Base-by-base conservation (phyloP, 805 yeast genomes). In the Candida koratica region DNA sequence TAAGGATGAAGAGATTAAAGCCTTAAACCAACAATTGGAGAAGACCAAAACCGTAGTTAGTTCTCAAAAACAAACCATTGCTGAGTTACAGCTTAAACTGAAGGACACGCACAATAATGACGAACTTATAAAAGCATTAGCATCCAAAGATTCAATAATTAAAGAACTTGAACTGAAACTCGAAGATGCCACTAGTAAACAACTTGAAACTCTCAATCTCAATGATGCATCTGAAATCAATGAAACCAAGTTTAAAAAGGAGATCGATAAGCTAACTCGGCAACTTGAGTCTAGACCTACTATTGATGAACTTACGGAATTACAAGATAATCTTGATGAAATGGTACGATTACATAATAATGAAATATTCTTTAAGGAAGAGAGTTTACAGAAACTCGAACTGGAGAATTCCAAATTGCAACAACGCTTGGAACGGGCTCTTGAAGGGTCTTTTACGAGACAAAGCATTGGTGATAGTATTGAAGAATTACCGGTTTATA, bases 401-500 rank as follows among this genome's bases (percentile, higher is more conserved):
- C 22, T 30, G 12, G 48, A 48, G 15, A 56, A 53, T 39, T 34
- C 40, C 25, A 47, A 49, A 33, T 51, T 63, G 13, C 47, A 54
- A 15, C 47, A 39, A 11, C 40, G 53, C 17, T 39, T 59, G 13
- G 57, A 52, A 32, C 37, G 51, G 16, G 38, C 38, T 1, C 19
- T 42, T 12, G 46, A 47, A 36, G 43, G 46, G 5, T 27, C 39
- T 1, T 26, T 30, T 4, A 30, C 10, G 5, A 6, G 41, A 20
- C 16, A 39, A 2, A 39, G 43, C 23, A 39, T 39, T 12, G 32
- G 16, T 19, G 33, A 37, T 4, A 40, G 43, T 18, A 39, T 37
- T 17, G 48, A 41, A 14, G 56, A 53, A 2, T 55, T 74, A 18
- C 76, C 74, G 19, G 65, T 79, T 1, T 77, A 73, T 39, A 55